Evolutionary conservation across 257 asterid genomes (phyloP).

Genomic region (Solanum appendiculatum): DNA sequence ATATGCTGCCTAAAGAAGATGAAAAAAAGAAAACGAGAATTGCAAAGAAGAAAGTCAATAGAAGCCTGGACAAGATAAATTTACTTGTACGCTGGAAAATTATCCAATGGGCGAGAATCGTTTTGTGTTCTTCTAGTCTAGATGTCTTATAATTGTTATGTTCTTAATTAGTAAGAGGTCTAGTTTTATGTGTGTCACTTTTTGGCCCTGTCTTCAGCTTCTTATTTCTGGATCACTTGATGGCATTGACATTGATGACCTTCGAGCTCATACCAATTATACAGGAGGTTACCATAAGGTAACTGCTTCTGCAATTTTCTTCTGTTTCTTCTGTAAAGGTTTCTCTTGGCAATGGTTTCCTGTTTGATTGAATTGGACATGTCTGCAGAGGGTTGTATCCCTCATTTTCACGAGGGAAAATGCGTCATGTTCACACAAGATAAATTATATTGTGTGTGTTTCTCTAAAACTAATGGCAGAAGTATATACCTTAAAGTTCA

Average conservation of each 20-base stretch:
- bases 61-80: not conserved
- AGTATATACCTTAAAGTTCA: not conserved
- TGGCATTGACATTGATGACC: conserved; percentile 80
- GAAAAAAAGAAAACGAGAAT: not conserved
- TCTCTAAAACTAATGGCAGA: not conserved
- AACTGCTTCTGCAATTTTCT: not conserved
- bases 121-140: not conserved
- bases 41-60: not conserved
- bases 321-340: not conserved
- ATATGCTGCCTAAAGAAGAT: not conserved
- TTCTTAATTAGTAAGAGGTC: not conserved
- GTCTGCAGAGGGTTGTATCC: not conserved
- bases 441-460: not conserved
- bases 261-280: conserved; percentile 70
- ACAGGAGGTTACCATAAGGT: conserved; percentile 92
- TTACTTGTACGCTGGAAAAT: not conserved
- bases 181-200: not conserved
- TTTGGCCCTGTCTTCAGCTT: conserved; percentile 42
- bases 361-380: not conserved
- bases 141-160: not conserved
- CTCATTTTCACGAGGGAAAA: not conserved
- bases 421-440: not conserved
- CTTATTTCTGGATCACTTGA: conserved; percentile 89
- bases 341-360: not conserved
- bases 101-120: not conserved